Base-by-base conservation (phyloP, 1,139 yeast species). In the Hanseniaspora gamundiae region DNA sequence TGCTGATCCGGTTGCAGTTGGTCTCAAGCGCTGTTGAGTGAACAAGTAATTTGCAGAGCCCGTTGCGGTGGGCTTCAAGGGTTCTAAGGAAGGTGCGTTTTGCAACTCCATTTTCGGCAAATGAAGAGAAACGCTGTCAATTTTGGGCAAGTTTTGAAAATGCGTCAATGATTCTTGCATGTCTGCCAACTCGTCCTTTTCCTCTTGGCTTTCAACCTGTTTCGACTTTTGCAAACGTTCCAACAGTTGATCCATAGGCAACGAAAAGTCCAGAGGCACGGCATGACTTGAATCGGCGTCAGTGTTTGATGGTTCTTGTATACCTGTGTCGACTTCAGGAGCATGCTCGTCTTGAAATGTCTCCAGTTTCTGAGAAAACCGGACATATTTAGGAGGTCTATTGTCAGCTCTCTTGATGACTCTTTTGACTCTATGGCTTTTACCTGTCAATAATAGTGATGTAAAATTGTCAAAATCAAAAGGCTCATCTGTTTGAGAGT, bases 391-490 rank as follows among this genome's bases (percentile, higher is more conserved):
- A 38, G 52, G 41, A 49, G 44, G 57, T 58, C 52, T 56, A 60
- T 48, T 55, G 58, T 40, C 57, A 67, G 60, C 59, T 54, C 52
- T 59, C 60, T 51, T 64, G 53, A 35, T 58, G 51, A 57, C 65
- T 52, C 57, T 58, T 54, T 54, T 54, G 49, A 55, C 62, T 50
- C 55, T 60, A 40, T 54, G 67, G 40, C 80, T 65, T 53, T 79
- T 76, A 2, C 93, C 93, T 0, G 93, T 82, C 46, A 82, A 64
- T 57, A 82, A 67, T 55, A 82, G 76, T 50, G 80, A 80, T 2
- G 91, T 80, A 56, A 82, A 82, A 31, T 83, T 74, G 54, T 82
- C 91, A 47, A 82, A 64, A 58, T 82, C 91, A 16, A 80, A 68
- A 43, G 65, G 65, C 26, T 57, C 52, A 6, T 36, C 49, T 10